Evolutionary conservation across 2,329 filamentous ascomycete genomes (phyloP).

Genomic region (Didymella sp.): DNA sequence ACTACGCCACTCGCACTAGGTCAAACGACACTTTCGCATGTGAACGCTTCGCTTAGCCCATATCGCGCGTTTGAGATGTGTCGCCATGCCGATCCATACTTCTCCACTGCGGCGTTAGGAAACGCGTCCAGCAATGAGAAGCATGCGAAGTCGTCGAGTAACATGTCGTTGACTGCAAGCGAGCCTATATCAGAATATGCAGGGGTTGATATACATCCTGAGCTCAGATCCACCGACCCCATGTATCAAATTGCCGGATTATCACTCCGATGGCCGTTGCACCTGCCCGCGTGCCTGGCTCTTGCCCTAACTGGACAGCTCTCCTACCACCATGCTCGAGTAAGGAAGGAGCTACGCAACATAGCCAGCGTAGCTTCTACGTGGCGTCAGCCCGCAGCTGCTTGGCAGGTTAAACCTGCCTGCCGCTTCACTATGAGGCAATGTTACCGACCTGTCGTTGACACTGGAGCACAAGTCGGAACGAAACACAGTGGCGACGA

Average conservation of each 20-base stretch:
- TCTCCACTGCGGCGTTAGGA: not conserved
- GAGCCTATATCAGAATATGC: constrained; percentile 1
- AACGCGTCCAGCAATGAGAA: not conserved
- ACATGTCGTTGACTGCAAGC: not conserved
- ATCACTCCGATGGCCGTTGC: not conserved
- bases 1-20: not conserved
- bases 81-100: not conserved
- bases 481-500: not conserved
- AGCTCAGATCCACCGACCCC: not conserved
- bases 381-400: not conserved
- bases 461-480: not conserved
- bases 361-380: not conserved
- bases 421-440: not conserved
- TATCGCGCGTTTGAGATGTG: not conserved
- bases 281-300: not conserved
- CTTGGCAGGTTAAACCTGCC: not conserved
- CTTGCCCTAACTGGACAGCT: not conserved
- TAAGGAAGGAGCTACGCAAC: not conserved
- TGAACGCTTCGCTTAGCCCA: not conserved
- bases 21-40: not conserved
- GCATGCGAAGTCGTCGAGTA: not conserved
- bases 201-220: not conserved
- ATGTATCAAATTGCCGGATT: not conserved
- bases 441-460: not conserved
- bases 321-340: not conserved